Conservation (phyloP, 139 green algal species). For the Chlamydomonas eustigma region DNA sequence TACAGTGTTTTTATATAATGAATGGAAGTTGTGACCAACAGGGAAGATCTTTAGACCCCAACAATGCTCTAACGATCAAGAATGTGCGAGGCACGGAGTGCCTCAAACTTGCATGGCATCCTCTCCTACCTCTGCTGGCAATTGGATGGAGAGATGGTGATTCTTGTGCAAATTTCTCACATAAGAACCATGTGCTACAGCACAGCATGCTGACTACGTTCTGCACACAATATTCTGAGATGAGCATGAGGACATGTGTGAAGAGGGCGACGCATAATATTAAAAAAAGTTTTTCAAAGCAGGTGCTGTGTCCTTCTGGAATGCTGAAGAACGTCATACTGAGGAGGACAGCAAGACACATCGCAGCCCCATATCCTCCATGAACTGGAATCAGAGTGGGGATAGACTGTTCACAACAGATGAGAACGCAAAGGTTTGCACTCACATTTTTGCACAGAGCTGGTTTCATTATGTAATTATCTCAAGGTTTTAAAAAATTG, state of each 20-base stretch:
- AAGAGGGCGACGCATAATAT: too few relatives aligned
- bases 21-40: neutral
- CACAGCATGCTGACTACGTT: too few relatives aligned
- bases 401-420: slow-evolving; percentile 40
- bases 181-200: too few relatives aligned
- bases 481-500: too few relatives aligned
- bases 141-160: slow-evolving; percentile 59
- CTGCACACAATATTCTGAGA: too few relatives aligned
- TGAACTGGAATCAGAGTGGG: slow-evolving; percentile 38
- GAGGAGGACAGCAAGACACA: slow-evolving; percentile 57
- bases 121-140: slow-evolving; percentile 39
- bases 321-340: slow-evolving; percentile 39
- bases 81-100: slow-evolving; percentile 44
- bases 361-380: slow-evolving; percentile 26
- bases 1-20: neutral
- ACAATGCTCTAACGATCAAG: slow-evolving; percentile 30
- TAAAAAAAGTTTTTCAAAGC: too few relatives aligned
- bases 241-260: too few relatives aligned
- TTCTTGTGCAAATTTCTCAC: neutral
- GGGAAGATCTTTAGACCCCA: slow-evolving; percentile 36
- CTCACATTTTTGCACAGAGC: too few relatives aligned
- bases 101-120: slow-evolving; percentile 46
- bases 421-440: slow-evolving; percentile 38
- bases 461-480: too few relatives aligned
- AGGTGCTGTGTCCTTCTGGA: slow-evolving; percentile 59